Conservation (phyloP, 768 basidiomycete genomes). For the Kwoniella botswanensis region DNA sequence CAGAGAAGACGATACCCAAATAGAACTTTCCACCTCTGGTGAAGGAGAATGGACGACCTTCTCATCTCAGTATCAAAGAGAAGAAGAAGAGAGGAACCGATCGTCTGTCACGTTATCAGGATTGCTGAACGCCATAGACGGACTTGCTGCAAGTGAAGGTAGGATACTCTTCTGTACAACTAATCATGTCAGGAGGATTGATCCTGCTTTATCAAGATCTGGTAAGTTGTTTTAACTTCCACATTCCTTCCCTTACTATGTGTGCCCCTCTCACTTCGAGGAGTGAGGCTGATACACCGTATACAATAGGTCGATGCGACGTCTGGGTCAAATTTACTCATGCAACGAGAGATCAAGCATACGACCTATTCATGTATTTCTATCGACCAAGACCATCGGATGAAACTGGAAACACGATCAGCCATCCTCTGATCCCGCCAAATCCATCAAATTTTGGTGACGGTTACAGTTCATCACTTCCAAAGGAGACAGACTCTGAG, state of each 20-base stretch:
- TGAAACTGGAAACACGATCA: too few relatives aligned
- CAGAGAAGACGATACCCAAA: background rate
- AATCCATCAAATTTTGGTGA: too few relatives aligned
- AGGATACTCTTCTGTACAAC: slow-evolving; percentile 18
- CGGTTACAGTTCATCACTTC: too few relatives aligned
- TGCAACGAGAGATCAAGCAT: slow-evolving; percentile 69
- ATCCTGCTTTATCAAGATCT: slow-evolving; percentile 19
- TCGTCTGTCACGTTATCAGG: slow-evolving; percentile 13
- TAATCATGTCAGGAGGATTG: slow-evolving; percentile 5
- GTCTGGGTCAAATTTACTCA: slow-evolving; percentile 88
- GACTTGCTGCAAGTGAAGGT: slow-evolving; percentile 21
- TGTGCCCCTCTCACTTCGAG: too few relatives aligned
- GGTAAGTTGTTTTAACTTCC: background rate
- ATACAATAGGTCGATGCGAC: slow-evolving; percentile 64
- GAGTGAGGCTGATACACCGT: background rate
- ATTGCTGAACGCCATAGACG: slow-evolving; percentile 24
- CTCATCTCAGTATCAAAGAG: background rate
- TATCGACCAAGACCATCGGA: slow-evolving; percentile 10
- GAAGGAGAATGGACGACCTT: background rate
- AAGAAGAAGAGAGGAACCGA: background rate
- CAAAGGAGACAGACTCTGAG: too few relatives aligned
- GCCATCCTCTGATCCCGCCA: too few relatives aligned
- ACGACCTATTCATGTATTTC: slow-evolving; percentile 38
- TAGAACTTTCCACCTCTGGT: background rate
- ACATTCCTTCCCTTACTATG: too few relatives aligned